These are phyloP conservation scores for Citrus maxima DNA, from an alignment of 345 rosid species.

Conservation along the genomic window DNA sequence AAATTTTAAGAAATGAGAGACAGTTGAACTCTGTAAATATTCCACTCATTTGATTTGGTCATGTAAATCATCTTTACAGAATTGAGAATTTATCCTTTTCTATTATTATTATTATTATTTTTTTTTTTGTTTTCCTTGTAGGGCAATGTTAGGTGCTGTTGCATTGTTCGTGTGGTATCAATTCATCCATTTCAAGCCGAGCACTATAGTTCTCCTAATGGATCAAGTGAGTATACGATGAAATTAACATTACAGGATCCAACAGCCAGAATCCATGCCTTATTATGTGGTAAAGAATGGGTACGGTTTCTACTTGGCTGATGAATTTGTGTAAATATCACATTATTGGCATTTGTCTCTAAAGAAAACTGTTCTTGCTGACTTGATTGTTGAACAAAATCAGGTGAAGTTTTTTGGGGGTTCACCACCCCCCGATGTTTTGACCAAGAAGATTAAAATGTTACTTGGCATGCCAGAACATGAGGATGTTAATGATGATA, in stretches of 20 bases:
- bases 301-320: neutral
- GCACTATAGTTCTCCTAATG: neutral
- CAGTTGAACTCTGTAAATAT: neutral
- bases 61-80: neutral
- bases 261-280: slow-evolving; percentile 16
- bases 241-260: slow-evolving; percentile 19
- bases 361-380: neutral
- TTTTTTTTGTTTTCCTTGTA: neutral
- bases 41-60: neutral
- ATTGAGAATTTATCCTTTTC: neutral
- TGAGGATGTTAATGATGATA: neutral
- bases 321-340: neutral
- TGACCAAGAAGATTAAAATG: neutral
- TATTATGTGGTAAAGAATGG: neutral
- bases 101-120: too few species aligned
- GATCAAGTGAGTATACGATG: neutral
- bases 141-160: neutral
- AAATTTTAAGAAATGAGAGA: neutral
- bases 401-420: slow-evolving; percentile 4
- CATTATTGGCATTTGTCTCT: neutral
- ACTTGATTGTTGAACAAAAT: neutral
- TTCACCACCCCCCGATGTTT: neutral
- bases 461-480: slow-evolving; percentile 16
- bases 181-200: neutral
- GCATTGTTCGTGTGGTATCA: slow-evolving; percentile 10